These are phyloP conservation scores for Colletotrichum sp. DNA, from an alignment of 2,329 filamentous ascomycete species.

Conservation along the genomic window DNA sequence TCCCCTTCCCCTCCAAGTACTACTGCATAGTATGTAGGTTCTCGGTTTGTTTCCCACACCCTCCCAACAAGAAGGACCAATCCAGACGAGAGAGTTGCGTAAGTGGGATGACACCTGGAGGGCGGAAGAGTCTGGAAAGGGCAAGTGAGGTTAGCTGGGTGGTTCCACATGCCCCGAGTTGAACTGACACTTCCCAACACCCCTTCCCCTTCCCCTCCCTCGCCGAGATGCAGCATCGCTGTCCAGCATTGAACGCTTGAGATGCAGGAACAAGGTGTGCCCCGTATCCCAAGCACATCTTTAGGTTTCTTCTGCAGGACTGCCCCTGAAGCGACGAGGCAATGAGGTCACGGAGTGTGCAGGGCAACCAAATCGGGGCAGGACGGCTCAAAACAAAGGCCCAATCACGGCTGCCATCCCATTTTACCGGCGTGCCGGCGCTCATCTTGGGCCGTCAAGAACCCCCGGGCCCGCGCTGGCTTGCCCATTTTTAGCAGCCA, in stretches of 20 bases:
- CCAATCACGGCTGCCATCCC: constrained; percentile 12
- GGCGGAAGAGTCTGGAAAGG: not conserved
- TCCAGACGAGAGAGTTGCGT: not conserved
- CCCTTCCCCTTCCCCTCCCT: not conserved
- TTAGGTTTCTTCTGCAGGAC: not conserved
- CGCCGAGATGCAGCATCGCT: not conserved
- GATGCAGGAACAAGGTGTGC: constrained; percentile 10
- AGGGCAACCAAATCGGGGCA: not conserved
- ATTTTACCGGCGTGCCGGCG: constrained; percentile 5
- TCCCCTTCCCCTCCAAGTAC: not conserved
- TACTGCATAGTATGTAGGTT: not conserved
- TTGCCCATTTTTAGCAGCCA: constrained; percentile 4
- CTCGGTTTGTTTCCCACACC: not conserved
- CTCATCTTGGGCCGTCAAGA: not conserved
- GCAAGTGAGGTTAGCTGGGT: not conserved
- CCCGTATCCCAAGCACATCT: not conserved
- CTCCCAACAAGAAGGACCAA: not conserved
- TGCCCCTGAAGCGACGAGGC: not conserved
- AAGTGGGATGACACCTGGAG: not conserved
- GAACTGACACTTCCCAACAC: not conserved
- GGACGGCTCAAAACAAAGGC: not conserved
- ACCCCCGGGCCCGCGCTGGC: not conserved
- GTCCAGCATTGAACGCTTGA: not conserved
- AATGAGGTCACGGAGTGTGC: not conserved
- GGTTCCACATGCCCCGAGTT: not conserved